Conservation (phyloP, 192 early-diverging fungal genomes). For the Coemansia sp. region DNA sequence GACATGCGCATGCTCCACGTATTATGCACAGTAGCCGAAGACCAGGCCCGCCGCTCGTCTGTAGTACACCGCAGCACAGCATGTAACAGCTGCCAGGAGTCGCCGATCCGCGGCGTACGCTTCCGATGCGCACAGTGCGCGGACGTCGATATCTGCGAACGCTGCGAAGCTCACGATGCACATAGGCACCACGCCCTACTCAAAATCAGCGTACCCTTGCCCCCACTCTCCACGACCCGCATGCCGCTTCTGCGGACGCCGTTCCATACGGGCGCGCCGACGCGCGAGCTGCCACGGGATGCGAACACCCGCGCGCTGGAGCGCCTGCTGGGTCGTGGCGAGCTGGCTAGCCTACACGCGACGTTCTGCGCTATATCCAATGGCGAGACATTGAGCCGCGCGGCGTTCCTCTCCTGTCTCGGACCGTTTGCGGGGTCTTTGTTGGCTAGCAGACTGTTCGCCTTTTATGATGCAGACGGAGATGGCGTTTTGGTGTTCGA, state of each 20-base stretch:
- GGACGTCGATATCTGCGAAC: slow-evolving; percentile 90
- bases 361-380: slow-evolving; percentile 80
- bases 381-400: slow-evolving; percentile 71
- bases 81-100: slow-evolving; percentile 86
- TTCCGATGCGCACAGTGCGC: slow-evolving; percentile 95
- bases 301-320: slow-evolving; percentile 14
- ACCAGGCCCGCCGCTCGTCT: slow-evolving; percentile 69
- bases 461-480: slow-evolving; percentile 84
- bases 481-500: slow-evolving; percentile 77
- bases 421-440: slow-evolving; percentile 84
- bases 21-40: slow-evolving; percentile 83
- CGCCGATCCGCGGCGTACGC: slow-evolving; percentile 87
- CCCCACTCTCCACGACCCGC: slow-evolving; percentile 82
- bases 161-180: slow-evolving; percentile 81
- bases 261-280: slow-evolving; percentile 68
- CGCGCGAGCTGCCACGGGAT: slow-evolving; percentile 20
- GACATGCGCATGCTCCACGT: slow-evolving; percentile 65
- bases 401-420: slow-evolving; percentile 83
- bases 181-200: slow-evolving; percentile 89
- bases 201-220: slow-evolving; percentile 89
- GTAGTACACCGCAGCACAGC: slow-evolving; percentile 81
- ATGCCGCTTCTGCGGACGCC: slow-evolving; percentile 71
- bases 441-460: slow-evolving; percentile 84
- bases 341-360: slow-evolving; percentile 84
- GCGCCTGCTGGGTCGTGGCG: slow-evolving; percentile 67